Evolutionary conservation across 1,139 yeast genomes (phyloP), one percentile per base, ranked within the genome.

Genomic region (Barnettozyma hawaiiensis): DNA sequence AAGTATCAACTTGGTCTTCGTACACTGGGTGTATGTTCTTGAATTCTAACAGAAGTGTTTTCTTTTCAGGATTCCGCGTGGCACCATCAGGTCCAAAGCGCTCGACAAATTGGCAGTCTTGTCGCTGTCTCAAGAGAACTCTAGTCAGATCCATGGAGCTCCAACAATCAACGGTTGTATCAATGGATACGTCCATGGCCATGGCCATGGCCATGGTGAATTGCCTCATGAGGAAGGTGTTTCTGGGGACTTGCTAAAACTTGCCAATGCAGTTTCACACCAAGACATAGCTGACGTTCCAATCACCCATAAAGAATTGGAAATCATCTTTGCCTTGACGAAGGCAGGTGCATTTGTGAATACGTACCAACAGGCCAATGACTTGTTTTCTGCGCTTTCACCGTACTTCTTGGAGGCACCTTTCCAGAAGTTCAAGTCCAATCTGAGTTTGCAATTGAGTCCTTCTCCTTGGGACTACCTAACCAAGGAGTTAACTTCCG

Each of bases 271-370:
- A 6, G 42, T 56, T 4, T 21, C 46, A 2, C 33, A 38, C 10
- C 34, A 40, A 4, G 53, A 54, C 34, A 43, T 51, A 2, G 48
- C 59, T 5, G 20, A 38, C 31, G 47, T 51, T 27, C 58, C 59
- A 32, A 53, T 56, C 35, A 46, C 56, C 5, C 58, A 56, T 36
- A 75, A 74, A 42, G 95, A 87, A 59, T 73, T 80, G 55, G 95
- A 89, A 56, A 78, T 82, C 6, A 64, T 89, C 44, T 57, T 80
- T 41, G 86, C 95, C 0, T 63, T 87, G 22, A 76, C 85, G 43
- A 71, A 71, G 20, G 69, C 86, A 16, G 71, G 81, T 8, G 50
- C 62, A 2, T 57, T 55, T 29, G 69, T 77, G 10, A 58, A 66
- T 46, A 68, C 69, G 40, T 57, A 62, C 18, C 60, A 58, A 6